Evolutionary conservation across 176 grass and related monocot species (phyloP), one percentile per base, ranked within the genome.

Genomic region (Lolium perenne): DNA sequence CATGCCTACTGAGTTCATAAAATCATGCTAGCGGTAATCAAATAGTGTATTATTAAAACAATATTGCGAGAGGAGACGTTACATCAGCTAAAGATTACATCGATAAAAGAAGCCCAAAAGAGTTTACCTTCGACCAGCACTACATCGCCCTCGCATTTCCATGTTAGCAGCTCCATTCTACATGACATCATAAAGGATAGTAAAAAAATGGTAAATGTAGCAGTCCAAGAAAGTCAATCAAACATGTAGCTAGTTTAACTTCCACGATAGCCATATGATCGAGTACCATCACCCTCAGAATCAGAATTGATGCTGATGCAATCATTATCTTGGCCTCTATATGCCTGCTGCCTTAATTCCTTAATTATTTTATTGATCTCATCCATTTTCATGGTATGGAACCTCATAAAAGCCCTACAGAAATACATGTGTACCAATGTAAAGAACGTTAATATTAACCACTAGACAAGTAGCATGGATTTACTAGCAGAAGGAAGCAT

Each of bases 71-170:
- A 81, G 21, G 41, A 58, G 21, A 54, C 22, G 14, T 41, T n/a
- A 55, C 7, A 71, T 22, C 21, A 71, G 20, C 21, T 58, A 38
- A 73, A 68, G 43, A 50, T 69, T 14, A 46, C 40, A 58, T 53
- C 46, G 13, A 61, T 3, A 77, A 68, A 77, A 84, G 15, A 85
- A 35, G 16, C 10, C 75, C 8, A 21, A 38, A 38, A 83, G 14
- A 68, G 59, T 41, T 87, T 77, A 98, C 93, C 95, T 98, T 98
- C 80, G 95, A 85, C 95, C 93, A 89, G 95, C 95, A 92, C 95
- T 98, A 78, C 95, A 98, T 72, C 91, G 88, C 80, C 95, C 95
- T 77, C 93, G 71, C 95, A 98, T 98, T 93, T 98, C 95, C 70
- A 98, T 86, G 84, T 98, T 93, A 21, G 93, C 91, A 86, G 92